phyloP scores from a whole-genome alignment of 345 rosid species.

The Eucalyptus paniculata region DNA sequence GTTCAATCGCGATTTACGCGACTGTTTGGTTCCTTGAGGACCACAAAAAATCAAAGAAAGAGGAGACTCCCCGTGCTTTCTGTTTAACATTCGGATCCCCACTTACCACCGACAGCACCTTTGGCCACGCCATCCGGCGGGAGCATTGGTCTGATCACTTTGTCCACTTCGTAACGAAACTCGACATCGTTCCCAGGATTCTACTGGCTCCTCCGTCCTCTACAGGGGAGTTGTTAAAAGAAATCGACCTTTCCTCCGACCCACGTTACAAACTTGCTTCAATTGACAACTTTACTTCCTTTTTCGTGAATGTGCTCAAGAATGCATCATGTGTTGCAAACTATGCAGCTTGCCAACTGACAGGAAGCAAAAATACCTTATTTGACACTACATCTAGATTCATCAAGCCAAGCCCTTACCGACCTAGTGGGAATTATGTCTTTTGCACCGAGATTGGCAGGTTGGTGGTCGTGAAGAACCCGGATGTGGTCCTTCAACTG shows the following conservation, averaged over 20 bases:
- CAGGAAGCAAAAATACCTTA: slow-evolving; percentile 43
- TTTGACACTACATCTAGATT: slow-evolving; percentile 40
- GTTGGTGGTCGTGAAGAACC: background rate
- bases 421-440: background rate
- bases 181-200: slow-evolving; percentile 66
- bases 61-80: background rate
- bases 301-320: slow-evolving; percentile 18
- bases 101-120: slow-evolving; percentile 40
- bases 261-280: background rate
- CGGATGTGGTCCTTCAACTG: background rate
- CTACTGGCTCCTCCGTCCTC: slow-evolving; percentile 42
- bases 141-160: slow-evolving; percentile 61
- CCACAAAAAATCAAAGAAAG: background rate
- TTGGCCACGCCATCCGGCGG: slow-evolving; percentile 57
- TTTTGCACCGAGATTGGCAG: background rate
- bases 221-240: slow-evolving; percentile 2
- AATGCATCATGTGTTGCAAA: slow-evolving; percentile 42
- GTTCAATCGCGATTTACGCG: slow-evolving; percentile 53
- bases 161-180: slow-evolving; percentile 44
- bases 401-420: slow-evolving; percentile 56
- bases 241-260: slow-evolving; percentile 11
- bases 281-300: background rate
- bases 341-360: slow-evolving; percentile 43
- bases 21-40: background rate
- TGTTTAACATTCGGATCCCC: slow-evolving; percentile 54